Base-by-base conservation (phyloP, 2,329 filamentous ascomycete species). In the Trichophyton simii region DNA sequence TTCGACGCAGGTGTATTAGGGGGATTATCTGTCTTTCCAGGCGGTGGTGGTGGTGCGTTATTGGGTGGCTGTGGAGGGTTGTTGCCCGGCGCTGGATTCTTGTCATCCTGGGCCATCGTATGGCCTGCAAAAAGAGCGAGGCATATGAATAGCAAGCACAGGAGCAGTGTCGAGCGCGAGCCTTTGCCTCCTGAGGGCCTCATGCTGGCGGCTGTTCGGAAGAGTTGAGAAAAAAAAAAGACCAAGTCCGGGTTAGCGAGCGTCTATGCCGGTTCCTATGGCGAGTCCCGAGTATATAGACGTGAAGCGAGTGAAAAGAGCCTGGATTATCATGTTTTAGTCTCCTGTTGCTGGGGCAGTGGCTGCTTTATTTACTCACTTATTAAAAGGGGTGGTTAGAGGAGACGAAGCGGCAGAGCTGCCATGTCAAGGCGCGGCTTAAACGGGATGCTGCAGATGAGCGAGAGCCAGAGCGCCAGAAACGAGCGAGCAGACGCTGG, bases 1-100 rank as follows among this genome's bases (percentile, higher is more conserved):
- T 60, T 41, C 25, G 61, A 59, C 52, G 65, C 63, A 57, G 68
- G 68, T 64, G 65, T 63, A 48, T 58, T 42, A 2, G 60, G 18
- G 3, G 22, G 41, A 13, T 22, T 50, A 20, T 60, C 60, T 3
- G 52, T 41, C 20, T 22, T 34, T 18, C 8, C 44, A 1, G 52
- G 52, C 3, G 55, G 57, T 31, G 18, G 46, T n/a, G 42, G 42
- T 46, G 42, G 42, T 48, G 44, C 3, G 22, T 52, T 52, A 4
- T 52, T 52, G 9, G 22, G 20, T 13, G 31, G 11, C 3, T 50
- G 11, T 28, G 20, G 7, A 34, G 9, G 60, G 25, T 36, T 34
- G 28, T 13, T 42, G 44, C 20, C 36, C 15, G 28, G 60, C 15
- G 20, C 22, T 36, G 52, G 31, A 38, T 60, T 36, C n/a, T 59